phyloP scores from a whole-genome alignment of 1,284 basidiomycete genomes.

The Amylostereum areolatum region DNA sequence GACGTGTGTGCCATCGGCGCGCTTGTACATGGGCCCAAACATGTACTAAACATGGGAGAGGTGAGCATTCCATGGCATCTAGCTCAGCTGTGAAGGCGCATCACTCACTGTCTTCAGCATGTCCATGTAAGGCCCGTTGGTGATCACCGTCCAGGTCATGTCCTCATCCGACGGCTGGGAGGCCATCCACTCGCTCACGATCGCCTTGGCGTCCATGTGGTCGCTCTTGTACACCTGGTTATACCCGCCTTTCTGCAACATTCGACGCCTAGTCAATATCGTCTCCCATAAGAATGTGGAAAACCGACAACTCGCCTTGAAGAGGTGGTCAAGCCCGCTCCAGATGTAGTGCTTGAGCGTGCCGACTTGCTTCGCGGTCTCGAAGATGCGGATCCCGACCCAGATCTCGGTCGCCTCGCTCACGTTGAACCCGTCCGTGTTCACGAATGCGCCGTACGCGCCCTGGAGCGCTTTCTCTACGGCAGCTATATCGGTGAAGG shows the following conservation, averaged over 20 bases:
- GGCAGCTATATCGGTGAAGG: no score
- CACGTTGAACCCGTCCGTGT: constrained; percentile 41
- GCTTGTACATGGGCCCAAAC: constrained; percentile 33
- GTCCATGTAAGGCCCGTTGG: constrained; percentile 39
- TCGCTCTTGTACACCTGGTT: constrained; percentile 25
- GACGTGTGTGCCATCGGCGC: constrained; percentile 36
- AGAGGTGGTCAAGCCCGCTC: constrained; percentile 39
- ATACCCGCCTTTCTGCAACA: constrained; percentile 17
- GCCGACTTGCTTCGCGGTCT: constrained; percentile 34
- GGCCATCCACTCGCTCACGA: constrained; percentile 36
- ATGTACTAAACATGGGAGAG: constrained; percentile 20
- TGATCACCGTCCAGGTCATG: constrained; percentile 35
- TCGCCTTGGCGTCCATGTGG: constrained; percentile 39
- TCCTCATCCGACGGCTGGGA: constrained; percentile 33
- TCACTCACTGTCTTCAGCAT: constrained; percentile 32
- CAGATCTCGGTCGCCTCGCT: constrained; percentile 39
- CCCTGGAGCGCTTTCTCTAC: constrained; percentile 31
- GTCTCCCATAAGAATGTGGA: no score
- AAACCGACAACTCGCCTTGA: constrained; percentile 27
- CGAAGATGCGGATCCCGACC: constrained; percentile 38
- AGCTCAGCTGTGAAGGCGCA: not conserved
- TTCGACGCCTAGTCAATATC: not conserved
- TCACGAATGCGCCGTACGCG: constrained; percentile 39
- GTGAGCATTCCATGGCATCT: not conserved
- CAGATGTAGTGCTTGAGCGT: constrained; percentile 39